Evolutionary conservation across 2,329 filamentous ascomycete species (phyloP), one percentile per base, ranked within the genome.

Genomic region (Geoglossum cookeanum): DNA sequence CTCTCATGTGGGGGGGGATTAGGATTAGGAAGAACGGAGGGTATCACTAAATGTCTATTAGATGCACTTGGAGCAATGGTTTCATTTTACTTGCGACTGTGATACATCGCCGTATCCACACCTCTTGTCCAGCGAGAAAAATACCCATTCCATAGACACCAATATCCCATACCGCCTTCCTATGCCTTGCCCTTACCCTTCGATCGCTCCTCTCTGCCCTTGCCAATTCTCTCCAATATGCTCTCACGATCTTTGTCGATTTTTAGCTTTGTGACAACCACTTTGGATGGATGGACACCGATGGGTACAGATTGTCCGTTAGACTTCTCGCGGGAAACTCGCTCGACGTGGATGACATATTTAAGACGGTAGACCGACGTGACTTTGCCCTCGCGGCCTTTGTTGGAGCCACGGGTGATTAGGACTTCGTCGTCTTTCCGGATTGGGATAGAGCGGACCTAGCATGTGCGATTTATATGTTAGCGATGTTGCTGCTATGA

Each of bases 191-290:
- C 74, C 76, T 84, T 84, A 76, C 73, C 75, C 78, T 89, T 89
- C 72, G 76, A 76, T 72, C 77, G 77, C 70, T 81, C 78, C 77
- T 91, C 87, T 63, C 86, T 84, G 69, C 87, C 87, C 65, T 77
- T 74, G 76, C 84, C 83, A 78, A 86, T 88, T 75, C 87, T 83
- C 77, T 87, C 86, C 67, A 94, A 79, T 70, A 92, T 92, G 72
- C 76, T 78, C 80, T 92, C 87, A 67, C 87, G 85, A 77, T 94
- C 87, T 84, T 92, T 91, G 81, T 92, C 87, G 69, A 96, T 80
- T 86, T 97, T 95, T 74, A 97, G 82, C 83, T 96, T 96, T 78
- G 85, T 95, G 79, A 98, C 86, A 78, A 95, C 84, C 67, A 95
- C 88, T 77, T 97, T 97, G 77, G 86, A 94, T 69, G 92, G 85